Base-by-base conservation (phyloP, 768 basidiomycete species). In the Lyophyllum shimeji region DNA sequence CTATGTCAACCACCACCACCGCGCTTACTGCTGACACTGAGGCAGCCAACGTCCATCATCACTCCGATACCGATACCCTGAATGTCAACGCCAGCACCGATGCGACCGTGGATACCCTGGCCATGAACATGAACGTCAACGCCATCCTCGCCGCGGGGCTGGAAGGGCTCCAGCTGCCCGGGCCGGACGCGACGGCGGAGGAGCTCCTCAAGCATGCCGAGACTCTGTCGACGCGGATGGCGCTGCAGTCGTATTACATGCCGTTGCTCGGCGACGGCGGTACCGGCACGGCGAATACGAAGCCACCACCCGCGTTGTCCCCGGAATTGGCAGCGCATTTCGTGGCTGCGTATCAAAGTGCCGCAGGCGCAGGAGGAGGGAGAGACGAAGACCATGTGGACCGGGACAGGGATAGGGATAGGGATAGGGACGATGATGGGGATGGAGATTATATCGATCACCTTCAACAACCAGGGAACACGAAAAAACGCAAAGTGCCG, bases 401-500 rank as follows among this genome's bases (percentile, higher is more conserved):
- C 1, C 29, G 50, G 27, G 50, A 53, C 59, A 48, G 59, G 44
- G 56, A 55, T 47, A 58, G 55, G 53, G 57, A 65, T 43, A 71
- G 69, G 13, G 79, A 80, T 52, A 82, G 81, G 37, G 82, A 85
- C 45, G 81, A 80, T 59, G 74, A 77, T 27, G 80, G 72, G 9
- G 84, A 83, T 59, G 83, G 77, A 20, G 89, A 88, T 64, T 85
- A 85, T 60, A 65, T 78, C 15, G 87, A 90, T 67, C 86, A 88
- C 62, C 70, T 86, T 27, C 85, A 82, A 58, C 90, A 90, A 60
- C 89, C 85, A 2, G 87, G 86, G 7, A 93, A 93, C 64, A 88
- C 89, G 46, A 93, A 93, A 82, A 93, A 93, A 74, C 79, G 91
- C 46, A 93, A 93, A 68, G 90, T 93, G 2, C 91, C 92, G 0